These are phyloP conservation scores for Fusarium oxysporum DNA, from an alignment of 2,329 filamentous ascomycete genomes.

Conservation along the genomic window DNA sequence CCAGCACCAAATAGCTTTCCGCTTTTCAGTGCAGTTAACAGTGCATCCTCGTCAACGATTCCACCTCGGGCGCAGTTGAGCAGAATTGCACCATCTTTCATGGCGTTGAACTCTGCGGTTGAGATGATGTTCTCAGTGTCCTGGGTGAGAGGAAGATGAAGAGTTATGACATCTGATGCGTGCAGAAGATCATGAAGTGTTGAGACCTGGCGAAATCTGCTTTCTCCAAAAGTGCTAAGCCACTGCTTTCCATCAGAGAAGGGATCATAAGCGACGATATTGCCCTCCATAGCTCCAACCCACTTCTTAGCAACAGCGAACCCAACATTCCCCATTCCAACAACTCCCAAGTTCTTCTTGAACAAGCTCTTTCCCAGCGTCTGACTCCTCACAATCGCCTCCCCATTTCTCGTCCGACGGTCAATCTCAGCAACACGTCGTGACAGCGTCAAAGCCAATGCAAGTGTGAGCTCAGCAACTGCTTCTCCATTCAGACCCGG, in stretches of 20 bases:
- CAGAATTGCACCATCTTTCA: neutral
- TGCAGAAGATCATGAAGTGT: neutral
- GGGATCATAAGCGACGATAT: neutral
- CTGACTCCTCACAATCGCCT: neutral
- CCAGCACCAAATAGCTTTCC: neutral
- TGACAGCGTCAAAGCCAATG: neutral
- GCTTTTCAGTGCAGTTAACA: neutral
- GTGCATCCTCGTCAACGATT: neutral
- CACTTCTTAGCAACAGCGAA: slow-evolving; percentile 1
- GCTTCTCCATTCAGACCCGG: neutral
- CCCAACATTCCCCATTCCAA: neutral
- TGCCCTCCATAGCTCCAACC: neutral
- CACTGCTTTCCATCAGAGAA: neutral
- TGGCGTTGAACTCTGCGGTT: accelerated
- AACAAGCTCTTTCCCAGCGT: neutral
- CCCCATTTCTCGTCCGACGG: neutral
- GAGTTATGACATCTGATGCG: neutral
- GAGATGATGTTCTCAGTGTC: neutral
- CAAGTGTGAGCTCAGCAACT: neutral
- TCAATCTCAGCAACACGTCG: neutral
- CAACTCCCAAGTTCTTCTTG: neutral
- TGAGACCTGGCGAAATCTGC: accelerated
- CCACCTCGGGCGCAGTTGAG: neutral
- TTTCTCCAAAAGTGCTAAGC: accelerated
- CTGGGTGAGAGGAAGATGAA: neutral